Base-by-base conservation (phyloP, 2,329 filamentous ascomycete species). In the Apiospora koreana region DNA sequence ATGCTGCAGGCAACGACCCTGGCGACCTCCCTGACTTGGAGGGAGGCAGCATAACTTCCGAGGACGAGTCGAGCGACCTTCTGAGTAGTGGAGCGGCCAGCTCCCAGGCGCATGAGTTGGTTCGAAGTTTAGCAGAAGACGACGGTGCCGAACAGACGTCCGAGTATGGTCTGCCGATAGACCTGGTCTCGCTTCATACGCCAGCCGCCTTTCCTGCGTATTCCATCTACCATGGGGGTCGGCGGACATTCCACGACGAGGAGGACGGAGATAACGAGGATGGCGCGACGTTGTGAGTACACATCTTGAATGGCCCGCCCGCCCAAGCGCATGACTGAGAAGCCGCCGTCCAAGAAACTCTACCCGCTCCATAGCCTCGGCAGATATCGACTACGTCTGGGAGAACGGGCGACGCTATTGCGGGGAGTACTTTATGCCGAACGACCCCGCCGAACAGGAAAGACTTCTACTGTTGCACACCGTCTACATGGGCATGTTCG, bases 361-460 rank as follows among this genome's bases (percentile, higher is more conserved):
- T 16, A 87, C 85, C 23, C 80, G 84, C 65, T 87, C 85, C n/a
- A 76, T 87, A 67, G 85, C 83, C 76, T 83, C 83, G 50, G 78
- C 81, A 70, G 85, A 86, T 72, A 82, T 91, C 42, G 85, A 89
- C 76, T 87, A 87, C 73, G 82, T 88, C 69, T 81, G 86, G 71
- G 89, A 92, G 72, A 87, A 92, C 79, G 88, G 85, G 58, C 87
- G 90, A 28, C 85, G 91, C 73, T 91, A 89, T 76, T 90, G 90
- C 75, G 83, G 86, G 43, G 83, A 84, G 43, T 92, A 91, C 75
- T 89, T 84, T 77, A 90, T 92, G 85, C 90, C 90, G 18, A 91
- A 91, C 77, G 90, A 92, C 75, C 87, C 91, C 64, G 80, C 85
- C 64, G 90, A 92, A 76, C 89, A 91, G 78, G 88, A 88, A 64